Conservation (phyloP, 2,329 filamentous ascomycete species). For the Phialophora tarda region DNA sequence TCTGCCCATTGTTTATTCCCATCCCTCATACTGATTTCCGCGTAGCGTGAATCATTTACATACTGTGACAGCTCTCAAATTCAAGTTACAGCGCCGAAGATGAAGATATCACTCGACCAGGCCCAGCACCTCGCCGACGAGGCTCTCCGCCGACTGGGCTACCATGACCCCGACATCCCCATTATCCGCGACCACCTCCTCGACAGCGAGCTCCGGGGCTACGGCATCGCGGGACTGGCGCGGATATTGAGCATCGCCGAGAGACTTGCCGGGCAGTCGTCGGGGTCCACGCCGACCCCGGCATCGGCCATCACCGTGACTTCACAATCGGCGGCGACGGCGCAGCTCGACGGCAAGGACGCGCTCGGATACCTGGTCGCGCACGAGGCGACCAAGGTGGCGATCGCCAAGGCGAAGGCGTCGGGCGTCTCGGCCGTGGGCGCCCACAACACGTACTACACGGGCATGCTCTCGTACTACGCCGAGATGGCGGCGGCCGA, state of each 20-base stretch:
- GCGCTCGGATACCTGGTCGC: slow-evolving; percentile 29
- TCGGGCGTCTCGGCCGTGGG: slow-evolving; percentile 25
- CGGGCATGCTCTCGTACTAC: slow-evolving; percentile 30
- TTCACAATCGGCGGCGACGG: slow-evolving; percentile 21
- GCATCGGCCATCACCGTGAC: slow-evolving; percentile 14
- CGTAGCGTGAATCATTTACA: no score
- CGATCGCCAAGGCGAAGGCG: slow-evolving; percentile 28
- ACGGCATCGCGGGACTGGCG: slow-evolving; percentile 29
- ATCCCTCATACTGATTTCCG: no score
- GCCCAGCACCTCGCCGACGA: slow-evolving; percentile 9
- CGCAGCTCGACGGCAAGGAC: slow-evolving; percentile 29
- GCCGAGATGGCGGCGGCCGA: slow-evolving; percentile 28
- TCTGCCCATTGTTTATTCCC: no score
- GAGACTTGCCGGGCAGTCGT: slow-evolving; percentile 6
- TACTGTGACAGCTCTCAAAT: no score
- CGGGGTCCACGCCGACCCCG: neutral
- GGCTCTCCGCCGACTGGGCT: slow-evolving; percentile 23
- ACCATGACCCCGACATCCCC: slow-evolving; percentile 14
- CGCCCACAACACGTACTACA: slow-evolving; percentile 29
- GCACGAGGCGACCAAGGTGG: slow-evolving; percentile 24
- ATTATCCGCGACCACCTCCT: slow-evolving; percentile 28
- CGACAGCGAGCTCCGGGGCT: slow-evolving; percentile 32
- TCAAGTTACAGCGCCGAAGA: neutral
- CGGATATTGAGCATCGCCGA: slow-evolving; percentile 29
- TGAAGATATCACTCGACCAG: slow-evolving; percentile 9